phyloP scores from a whole-genome alignment of 257 asterid genomes.

The Cinchona pubescens region DNA sequence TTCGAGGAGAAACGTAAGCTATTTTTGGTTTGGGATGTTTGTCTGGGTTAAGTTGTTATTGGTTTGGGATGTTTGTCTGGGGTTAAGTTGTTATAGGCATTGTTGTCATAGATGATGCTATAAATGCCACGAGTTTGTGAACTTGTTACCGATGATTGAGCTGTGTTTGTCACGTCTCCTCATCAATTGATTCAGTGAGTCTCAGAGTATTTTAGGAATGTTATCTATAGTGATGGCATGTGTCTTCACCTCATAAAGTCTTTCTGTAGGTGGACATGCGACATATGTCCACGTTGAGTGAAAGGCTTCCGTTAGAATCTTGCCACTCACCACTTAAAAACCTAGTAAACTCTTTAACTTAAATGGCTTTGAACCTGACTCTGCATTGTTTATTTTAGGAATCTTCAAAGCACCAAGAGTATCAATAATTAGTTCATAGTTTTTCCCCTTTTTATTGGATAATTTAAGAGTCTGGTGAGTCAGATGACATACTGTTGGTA shows the following conservation, averaged over 20 bases:
- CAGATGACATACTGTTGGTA: neutral
- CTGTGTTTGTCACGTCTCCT: too few relatives aligned
- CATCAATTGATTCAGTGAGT: neutral
- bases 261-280: neutral
- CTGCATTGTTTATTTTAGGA: too few relatives aligned
- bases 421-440: neutral
- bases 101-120: neutral
- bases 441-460: neutral
- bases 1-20: neutral
- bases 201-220: neutral
- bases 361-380: neutral
- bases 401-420: neutral
- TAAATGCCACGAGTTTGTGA: neutral
- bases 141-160: constrained; percentile 1
- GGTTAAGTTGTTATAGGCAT: neutral
- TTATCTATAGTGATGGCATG: too few relatives aligned
- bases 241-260: neutral
- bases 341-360: neutral
- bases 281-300: neutral
- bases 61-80: too few relatives aligned
- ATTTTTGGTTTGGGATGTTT: neutral
- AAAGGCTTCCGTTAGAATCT: neutral
- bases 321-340: neutral
- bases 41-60: too few relatives aligned
- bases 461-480: neutral